Conservation (phyloP, 2,329 filamentous ascomycete species). For the Venturia oleaginea region DNA sequence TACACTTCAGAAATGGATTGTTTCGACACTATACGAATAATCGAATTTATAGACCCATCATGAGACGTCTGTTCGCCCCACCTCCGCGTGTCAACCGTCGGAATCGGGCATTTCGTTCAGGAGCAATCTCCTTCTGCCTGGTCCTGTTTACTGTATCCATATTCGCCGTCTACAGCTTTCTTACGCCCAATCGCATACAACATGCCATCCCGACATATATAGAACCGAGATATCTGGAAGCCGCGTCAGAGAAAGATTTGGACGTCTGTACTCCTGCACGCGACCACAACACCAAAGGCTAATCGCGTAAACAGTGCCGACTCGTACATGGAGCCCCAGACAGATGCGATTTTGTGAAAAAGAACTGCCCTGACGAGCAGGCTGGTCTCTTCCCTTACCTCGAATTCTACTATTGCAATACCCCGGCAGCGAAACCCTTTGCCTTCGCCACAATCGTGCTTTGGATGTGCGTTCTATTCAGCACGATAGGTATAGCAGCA, state of each 20-base stretch:
- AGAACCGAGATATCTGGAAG: not conserved
- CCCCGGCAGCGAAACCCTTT: conserved; percentile 58
- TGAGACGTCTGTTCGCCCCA: not conserved
- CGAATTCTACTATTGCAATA: conserved; percentile 77
- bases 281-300: not conserved
- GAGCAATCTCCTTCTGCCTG: conserved; percentile 8
- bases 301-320: conserved; percentile 50
- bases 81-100: not conserved
- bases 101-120: not conserved
- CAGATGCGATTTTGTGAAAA: conserved; percentile 76
- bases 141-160: not conserved
- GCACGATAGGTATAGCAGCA: conserved; percentile 92
- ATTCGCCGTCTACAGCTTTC: conserved; percentile 8
- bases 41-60: not conserved
- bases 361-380: conserved; percentile 80
- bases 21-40: not conserved
- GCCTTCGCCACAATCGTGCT: conserved; percentile 70
- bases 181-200: not conserved
- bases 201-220: not conserved
- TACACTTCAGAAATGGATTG: not conserved
- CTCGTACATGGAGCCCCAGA: conserved; percentile 68
- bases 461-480: conserved; percentile 87
- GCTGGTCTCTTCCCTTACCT: conserved; percentile 85
- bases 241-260: not conserved
- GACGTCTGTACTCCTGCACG: not conserved